Conservation (phyloP, 495 filamentous ascomycete genomes). For the Penicillium pancosmium region DNA sequence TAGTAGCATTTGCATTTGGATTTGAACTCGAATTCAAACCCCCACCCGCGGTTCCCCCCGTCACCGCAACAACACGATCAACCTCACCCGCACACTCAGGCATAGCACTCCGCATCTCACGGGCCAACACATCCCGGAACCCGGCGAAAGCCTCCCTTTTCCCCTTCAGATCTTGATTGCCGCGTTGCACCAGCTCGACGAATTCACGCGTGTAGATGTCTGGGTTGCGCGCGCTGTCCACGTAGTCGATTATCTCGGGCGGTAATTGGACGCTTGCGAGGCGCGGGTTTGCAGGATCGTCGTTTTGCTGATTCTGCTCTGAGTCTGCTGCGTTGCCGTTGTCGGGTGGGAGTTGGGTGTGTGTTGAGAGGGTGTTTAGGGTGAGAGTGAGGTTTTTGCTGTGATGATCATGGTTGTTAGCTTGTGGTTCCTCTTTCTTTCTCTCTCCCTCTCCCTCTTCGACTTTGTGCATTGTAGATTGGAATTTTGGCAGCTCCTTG, state of each 20-base stretch:
- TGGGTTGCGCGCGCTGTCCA: slow-evolving; percentile 90
- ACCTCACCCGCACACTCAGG: slow-evolving; percentile 78
- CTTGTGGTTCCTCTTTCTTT: neutral
- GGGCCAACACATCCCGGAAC: slow-evolving; percentile 81
- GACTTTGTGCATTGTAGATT: slow-evolving; percentile 12
- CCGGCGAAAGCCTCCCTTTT: slow-evolving; percentile 76
- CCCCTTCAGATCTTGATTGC: slow-evolving; percentile 84
- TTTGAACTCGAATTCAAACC: neutral
- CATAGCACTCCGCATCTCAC: slow-evolving; percentile 76
- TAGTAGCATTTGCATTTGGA: neutral
- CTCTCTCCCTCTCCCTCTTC: neutral
- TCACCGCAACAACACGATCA: slow-evolving; percentile 57
- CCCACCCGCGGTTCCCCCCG: slow-evolving; percentile 22
- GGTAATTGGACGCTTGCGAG: slow-evolving; percentile 64
- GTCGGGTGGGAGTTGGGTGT: slow-evolving; percentile 33
- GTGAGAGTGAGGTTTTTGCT: slow-evolving; percentile 50
- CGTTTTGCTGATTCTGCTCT: slow-evolving; percentile 22
- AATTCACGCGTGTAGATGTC: slow-evolving; percentile 99
- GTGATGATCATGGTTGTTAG: slow-evolving; percentile 1
- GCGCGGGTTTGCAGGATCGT: slow-evolving; percentile 48
- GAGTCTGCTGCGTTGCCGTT: neutral
- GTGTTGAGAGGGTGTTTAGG: slow-evolving; percentile 41
- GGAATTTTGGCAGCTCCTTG: slow-evolving; percentile 2
- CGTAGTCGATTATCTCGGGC: slow-evolving; percentile 89
- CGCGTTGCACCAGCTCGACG: slow-evolving; percentile 82